Conservation (phyloP, 1,284 basidiomycete species). For the Leccinum subrobustum region DNA sequence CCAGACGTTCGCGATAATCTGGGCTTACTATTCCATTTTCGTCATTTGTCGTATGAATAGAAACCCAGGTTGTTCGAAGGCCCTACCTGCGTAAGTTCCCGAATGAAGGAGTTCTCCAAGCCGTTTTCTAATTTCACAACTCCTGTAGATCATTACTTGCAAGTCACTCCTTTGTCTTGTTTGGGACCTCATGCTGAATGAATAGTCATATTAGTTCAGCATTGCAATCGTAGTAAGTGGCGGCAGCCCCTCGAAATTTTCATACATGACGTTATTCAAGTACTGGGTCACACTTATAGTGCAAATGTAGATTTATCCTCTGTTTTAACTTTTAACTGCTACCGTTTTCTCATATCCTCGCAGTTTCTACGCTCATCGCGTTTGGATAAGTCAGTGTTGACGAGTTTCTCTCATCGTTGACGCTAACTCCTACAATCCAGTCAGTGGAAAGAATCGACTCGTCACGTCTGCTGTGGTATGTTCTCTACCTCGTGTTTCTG, state of each 20-base stretch:
- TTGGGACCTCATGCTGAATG: not conserved
- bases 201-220: not conserved
- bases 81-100: conserved; percentile 16
- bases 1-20: conserved; percentile 1
- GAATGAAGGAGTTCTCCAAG: not conserved
- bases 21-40: conserved; percentile 1
- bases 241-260: not conserved
- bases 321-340: not conserved
- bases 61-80: not conserved
- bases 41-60: conserved; percentile 7
- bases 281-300: conserved; percentile 18
- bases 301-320: conserved; percentile 10
- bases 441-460: conserved; percentile 20
- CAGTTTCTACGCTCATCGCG: conserved; percentile 29
- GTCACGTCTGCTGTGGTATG: conserved; percentile 23
- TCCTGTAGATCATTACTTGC: conserved; percentile 5
- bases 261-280: conserved; percentile 9
- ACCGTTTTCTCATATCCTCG: not conserved
- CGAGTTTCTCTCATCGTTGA: not conserved
- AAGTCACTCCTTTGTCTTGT: not conserved
- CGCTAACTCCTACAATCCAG: conserved; percentile 9
- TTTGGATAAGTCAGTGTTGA: conserved; percentile 28
- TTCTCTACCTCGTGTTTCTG: not conserved
- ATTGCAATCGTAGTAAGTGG: conserved; percentile 3
- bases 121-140: not conserved